Evolutionary conservation across 441 rosid species (phyloP).

Genomic region (Rhodomyrtus psidioides): DNA sequence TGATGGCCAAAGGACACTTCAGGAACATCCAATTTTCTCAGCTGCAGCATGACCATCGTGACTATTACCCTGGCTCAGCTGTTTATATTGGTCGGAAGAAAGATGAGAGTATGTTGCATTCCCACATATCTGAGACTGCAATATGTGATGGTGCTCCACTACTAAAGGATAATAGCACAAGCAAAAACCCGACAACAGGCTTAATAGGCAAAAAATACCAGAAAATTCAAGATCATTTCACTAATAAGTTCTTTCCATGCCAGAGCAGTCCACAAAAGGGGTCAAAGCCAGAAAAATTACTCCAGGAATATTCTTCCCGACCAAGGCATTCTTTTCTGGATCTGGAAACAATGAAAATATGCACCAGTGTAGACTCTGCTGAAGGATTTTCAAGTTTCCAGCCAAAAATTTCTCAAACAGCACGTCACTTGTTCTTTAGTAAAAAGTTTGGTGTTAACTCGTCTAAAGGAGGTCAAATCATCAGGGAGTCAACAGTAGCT

Average conservation of each 20-base stretch:
- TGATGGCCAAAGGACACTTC: slow-evolving; percentile 13
- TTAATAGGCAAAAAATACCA: slow-evolving; percentile 9
- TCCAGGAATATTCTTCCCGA: slow-evolving; percentile 15
- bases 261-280: slow-evolving; percentile 4
- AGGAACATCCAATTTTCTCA: not conserved
- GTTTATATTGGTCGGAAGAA: slow-evolving; percentile 20
- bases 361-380: slow-evolving; percentile 34
- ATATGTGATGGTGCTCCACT: slow-evolving; percentile 4
- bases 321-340: slow-evolving; percentile 21
- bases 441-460: slow-evolving; percentile 29
- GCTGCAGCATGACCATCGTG: not conserved
- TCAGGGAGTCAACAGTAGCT: slow-evolving; percentile 30
- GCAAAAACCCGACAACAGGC: slow-evolving; percentile 5
- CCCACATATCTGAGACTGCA: not conserved
- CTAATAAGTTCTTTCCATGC: slow-evolving; percentile 11
- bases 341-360: slow-evolving; percentile 40
- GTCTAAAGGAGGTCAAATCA: slow-evolving; percentile 30
- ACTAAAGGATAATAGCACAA: slow-evolving; percentile 14
- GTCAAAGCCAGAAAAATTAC: slow-evolving; percentile 6
- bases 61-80: slow-evolving; percentile 8
- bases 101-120: not conserved
- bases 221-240: slow-evolving; percentile 8
- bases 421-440: slow-evolving; percentile 31
- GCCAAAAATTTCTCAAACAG: slow-evolving; percentile 25
- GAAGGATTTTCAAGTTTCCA: slow-evolving; percentile 20